These are phyloP conservation scores for Fraxinus sp. DNA, from an alignment of 305 asterid genomes.

Conservation along the genomic window DNA sequence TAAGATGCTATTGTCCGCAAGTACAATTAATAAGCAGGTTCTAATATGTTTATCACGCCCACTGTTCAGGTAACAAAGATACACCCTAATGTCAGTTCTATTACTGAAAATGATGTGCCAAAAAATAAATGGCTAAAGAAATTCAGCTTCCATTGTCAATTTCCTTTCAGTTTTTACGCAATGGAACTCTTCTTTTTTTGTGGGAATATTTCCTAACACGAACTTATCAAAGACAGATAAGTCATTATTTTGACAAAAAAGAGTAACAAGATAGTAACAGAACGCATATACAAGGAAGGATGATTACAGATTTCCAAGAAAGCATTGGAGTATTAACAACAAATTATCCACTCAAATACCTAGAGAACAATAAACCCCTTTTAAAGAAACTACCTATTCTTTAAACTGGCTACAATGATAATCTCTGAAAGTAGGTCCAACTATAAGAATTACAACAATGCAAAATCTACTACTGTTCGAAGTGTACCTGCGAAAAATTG, in stretches of 20 bases:
- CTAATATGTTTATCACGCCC: background rate
- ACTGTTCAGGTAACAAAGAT: background rate
- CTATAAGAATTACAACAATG: conserved; percentile 16
- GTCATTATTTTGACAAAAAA: background rate
- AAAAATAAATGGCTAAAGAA: background rate
- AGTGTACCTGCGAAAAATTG: conserved; percentile 80
- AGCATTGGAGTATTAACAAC: background rate
- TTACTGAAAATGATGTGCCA: background rate
- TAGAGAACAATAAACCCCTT: background rate
- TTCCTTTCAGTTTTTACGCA: background rate
- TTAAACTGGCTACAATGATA: conserved; percentile 4
- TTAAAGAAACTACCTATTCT: background rate
- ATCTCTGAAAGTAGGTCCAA: conserved; percentile 11
- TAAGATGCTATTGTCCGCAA: background rate
- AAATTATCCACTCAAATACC: background rate
- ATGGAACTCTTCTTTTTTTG: background rate
- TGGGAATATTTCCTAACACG: background rate
- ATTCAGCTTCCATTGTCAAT: background rate
- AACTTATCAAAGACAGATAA: background rate
- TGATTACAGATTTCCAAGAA: background rate
- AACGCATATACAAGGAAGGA: background rate
- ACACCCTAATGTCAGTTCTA: background rate
- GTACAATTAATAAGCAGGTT: background rate
- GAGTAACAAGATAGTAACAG: background rate
- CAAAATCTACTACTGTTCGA: background rate